Evolutionary conservation across 208 protist species (phyloP), one percentile per base, ranked within the genome.

Genomic region (Phytomonas sp.): DNA sequence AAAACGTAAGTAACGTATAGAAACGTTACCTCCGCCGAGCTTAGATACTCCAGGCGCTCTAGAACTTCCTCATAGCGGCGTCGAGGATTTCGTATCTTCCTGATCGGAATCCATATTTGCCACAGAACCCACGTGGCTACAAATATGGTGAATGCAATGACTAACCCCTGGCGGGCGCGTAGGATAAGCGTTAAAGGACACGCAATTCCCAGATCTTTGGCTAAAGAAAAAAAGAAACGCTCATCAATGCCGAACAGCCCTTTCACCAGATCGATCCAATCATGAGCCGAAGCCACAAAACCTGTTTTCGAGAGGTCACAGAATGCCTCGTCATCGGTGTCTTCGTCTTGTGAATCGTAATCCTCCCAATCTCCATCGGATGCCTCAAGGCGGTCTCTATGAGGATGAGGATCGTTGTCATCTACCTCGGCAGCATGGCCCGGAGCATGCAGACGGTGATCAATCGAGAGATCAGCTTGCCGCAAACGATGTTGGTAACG

Each of bases 1-100:
- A 74, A 34, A 23, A 88, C 37, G 72, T 87, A 89, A 3, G 83
- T 84, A 46, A 53, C 36, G 68, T 84, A 93, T 75, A 81, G 85
- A 1, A 80, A 71, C 0, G 26, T 59, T 70, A 81, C 80, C 37
- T 78, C 77, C 23, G 72, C 60, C 20, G 68, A 62, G 26, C 83
- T 78, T 13, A 82, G 77, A 64, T 80, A 62, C 60, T 33, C 37
- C 46, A 82, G 75, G 1, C 76, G 73, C 36, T 77, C 82, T 26
- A 73, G 69, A 23, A 83, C 81, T 71, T 93, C 88, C 6, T 78
- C 66, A 66, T 81, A 85, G 20, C 88, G 84, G 20, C 73, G 74
- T 60, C 61, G 73, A 56, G 46, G 46, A 56, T 56, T 56, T 56
- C 23, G 46, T 56, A 56, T 56, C 26, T 56, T 26, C 23, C 46